Conservation (phyloP, 306 rosid genomes). For the Gastrolobium bilobum region DNA sequence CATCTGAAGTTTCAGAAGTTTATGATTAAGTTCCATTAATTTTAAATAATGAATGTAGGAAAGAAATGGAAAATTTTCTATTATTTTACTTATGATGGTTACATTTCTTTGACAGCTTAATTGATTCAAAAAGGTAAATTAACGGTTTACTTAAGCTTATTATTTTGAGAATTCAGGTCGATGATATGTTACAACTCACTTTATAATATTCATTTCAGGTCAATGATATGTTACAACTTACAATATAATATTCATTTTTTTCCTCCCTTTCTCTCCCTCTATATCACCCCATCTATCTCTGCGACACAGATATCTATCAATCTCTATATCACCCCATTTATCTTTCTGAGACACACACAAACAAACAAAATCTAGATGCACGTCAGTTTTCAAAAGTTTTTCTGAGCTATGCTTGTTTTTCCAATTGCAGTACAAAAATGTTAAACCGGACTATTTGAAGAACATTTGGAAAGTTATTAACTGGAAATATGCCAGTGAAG, state of each 20-base stretch:
- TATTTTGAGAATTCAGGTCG: slow-evolving; percentile 6
- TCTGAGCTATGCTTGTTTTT: slow-evolving; percentile 49
- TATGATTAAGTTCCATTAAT: background rate
- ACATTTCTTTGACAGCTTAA: slow-evolving; percentile 26
- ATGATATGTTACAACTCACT: background rate
- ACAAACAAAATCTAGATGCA: background rate
- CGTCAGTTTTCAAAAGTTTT: slow-evolving; percentile 28
- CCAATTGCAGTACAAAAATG: slow-evolving; percentile 92
- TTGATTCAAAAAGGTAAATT: background rate
- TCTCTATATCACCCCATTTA: too few relatives aligned
- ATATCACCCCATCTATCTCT: too few relatives aligned
- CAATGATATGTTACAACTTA: background rate
- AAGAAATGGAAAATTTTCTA: background rate
- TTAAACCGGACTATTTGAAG: slow-evolving; percentile 94
- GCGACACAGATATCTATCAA: too few relatives aligned
- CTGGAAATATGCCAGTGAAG: slow-evolving; percentile 84
- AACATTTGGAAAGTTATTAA: slow-evolving; percentile 95
- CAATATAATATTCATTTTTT: background rate
- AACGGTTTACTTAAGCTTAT: background rate
- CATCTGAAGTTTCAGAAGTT: background rate
- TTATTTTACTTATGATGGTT: background rate
- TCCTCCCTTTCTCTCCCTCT: background rate
- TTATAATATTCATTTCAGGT: background rate
- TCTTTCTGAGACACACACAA: background rate
- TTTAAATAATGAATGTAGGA: background rate